Conservation (phyloP, 2,329 filamentous ascomycete genomes). For the Thermoascus crustaceus region DNA sequence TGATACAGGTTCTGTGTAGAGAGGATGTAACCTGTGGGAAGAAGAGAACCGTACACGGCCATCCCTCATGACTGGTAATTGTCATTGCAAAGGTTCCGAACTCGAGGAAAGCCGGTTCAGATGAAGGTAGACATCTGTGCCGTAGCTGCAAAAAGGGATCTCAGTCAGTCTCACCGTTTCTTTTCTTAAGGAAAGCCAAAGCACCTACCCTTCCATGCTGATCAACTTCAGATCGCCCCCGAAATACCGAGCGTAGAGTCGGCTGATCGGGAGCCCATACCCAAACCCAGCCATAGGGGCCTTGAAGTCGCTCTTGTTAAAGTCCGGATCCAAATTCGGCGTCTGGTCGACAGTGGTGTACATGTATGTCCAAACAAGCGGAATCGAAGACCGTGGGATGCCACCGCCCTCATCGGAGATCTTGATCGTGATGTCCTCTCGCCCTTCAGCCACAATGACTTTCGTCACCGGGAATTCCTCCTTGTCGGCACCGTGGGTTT, state of each 20-base stretch:
- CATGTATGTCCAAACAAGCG: constrained; percentile 99
- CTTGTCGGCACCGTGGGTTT: constrained; percentile 89
- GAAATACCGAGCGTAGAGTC: constrained; percentile 93
- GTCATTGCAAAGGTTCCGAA: constrained; percentile 92
- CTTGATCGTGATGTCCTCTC: constrained; percentile 99
- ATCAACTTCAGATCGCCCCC: constrained; percentile 95
- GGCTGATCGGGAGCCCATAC: constrained; percentile 91
- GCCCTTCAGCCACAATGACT: constrained; percentile 93
- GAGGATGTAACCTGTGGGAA: constrained; percentile 32
- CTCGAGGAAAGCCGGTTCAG: constrained; percentile 92
- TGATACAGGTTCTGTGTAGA: constrained; percentile 26
- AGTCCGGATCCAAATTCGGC: constrained; percentile 89
- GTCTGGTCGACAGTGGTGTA: constrained; percentile 98
- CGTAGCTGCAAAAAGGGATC: constrained; percentile 68
- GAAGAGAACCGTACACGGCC: constrained; percentile 42
- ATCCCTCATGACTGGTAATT: constrained; percentile 79
- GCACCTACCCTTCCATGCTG: constrained; percentile 91
- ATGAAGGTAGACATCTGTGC: constrained; percentile 96
- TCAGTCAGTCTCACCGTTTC: constrained; percentile 18
- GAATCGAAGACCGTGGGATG: constrained; percentile 85
- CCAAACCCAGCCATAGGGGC: constrained; percentile 98
- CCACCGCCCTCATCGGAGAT: constrained; percentile 94
- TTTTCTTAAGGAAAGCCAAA: constrained; percentile 9
- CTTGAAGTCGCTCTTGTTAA: constrained; percentile 98
- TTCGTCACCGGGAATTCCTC: constrained; percentile 95